A percentile compares a stretch with the other conserved stretches of the same genome.
Evolutionary conservation across 352 stramenopile species (phyloP).

Genomic region (Phytophthora ramorum): DNA sequence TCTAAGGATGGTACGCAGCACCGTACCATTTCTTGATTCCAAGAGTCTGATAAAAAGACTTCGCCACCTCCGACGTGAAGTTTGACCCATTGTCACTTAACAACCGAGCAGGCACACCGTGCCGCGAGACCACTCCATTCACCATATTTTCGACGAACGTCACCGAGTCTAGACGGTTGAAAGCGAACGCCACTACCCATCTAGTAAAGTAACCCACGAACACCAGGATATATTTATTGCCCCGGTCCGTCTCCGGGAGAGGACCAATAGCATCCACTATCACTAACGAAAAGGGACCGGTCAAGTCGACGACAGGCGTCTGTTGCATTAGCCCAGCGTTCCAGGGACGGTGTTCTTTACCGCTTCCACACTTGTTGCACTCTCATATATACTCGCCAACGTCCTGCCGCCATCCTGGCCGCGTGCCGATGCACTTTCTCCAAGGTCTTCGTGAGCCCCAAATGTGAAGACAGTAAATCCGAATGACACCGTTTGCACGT

Average conservation of each 20-base stretch:
- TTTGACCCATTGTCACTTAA: neutral
- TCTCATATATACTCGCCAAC: slow-evolving; percentile 1
- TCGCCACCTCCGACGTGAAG: neutral
- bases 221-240: neutral
- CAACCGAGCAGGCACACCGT: neutral
- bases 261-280: neutral
- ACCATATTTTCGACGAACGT: neutral
- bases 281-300: neutral
- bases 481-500: slow-evolving; percentile 8
- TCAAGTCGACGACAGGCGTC: slow-evolving; percentile 7
- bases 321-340: slow-evolving; percentile 3
- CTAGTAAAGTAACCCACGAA: neutral
- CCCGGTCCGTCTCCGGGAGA: neutral
- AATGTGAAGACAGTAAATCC: slow-evolving; percentile 5
- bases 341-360: slow-evolving; percentile 5
- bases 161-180: neutral
- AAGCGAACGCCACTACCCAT: neutral
- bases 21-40: neutral
- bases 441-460: slow-evolving; percentile 3
- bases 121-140: neutral
- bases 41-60: neutral
- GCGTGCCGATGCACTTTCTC: neutral
- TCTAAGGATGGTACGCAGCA: neutral
- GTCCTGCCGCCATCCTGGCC: slow-evolving; percentile 1
- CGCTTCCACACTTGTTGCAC: neutral